These are phyloP conservation scores for Haplographium delicatum DNA, from an alignment of 495 filamentous ascomycete genomes.

Conservation along the genomic window DNA sequence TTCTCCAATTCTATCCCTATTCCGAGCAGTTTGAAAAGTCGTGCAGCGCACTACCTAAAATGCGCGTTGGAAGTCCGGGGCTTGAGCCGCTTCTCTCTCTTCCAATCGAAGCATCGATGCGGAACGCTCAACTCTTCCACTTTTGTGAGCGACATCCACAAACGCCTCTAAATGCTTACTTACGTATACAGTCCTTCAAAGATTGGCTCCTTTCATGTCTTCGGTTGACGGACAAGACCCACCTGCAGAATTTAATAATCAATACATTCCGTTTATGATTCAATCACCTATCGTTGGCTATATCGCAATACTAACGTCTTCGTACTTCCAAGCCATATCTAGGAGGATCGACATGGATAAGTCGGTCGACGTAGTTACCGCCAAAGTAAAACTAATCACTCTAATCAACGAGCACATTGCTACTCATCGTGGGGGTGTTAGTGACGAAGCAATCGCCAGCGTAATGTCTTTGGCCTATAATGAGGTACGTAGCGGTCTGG, in stretches of 20 bases:
- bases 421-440: conserved; percentile 25
- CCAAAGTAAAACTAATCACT: conserved; percentile 17
- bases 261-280: conserved; percentile 17
- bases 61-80: conserved; percentile 5
- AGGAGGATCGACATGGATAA: conserved; percentile 12
- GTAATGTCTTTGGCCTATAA: conserved; percentile 35
- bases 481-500: conserved; percentile 32
- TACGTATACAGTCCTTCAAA: conserved; percentile 7
- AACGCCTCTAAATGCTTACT: background rate
- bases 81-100: conserved; percentile 13
- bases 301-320: conserved; percentile 10
- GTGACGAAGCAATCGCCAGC: conserved; percentile 33
- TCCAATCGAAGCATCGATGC: conserved; percentile 15
- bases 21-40: conserved; percentile 1
- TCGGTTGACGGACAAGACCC: conserved; percentile 16
- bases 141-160: conserved; percentile 14
- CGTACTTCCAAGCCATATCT: conserved; percentile 17
- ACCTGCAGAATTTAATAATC: conserved; percentile 1
- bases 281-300: conserved; percentile 16
- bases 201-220: conserved; percentile 17
- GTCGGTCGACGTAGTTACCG: conserved; percentile 11
- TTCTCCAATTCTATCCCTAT: conserved; percentile 3
- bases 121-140: conserved; percentile 20
- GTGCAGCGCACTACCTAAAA: background rate
- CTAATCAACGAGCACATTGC: conserved; percentile 33